Base-by-base conservation (phyloP, 306 rosid genomes). In the Myrica gale region DNA sequence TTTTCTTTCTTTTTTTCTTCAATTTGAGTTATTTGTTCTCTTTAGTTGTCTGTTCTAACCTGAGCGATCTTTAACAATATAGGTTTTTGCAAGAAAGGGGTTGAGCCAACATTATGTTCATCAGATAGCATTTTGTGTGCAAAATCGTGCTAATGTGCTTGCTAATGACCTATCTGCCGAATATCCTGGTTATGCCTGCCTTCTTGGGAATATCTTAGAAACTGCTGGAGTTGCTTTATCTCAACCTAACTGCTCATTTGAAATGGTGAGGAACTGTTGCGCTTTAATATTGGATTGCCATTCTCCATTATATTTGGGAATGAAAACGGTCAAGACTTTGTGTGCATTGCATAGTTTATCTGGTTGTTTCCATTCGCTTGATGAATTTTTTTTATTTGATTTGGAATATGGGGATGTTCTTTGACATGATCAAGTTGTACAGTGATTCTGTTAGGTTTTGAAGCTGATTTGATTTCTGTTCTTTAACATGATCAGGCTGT, bases 141-240 rank as follows among this genome's bases (percentile, higher is more conserved):
- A 89, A 76, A 86, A 84, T 76, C 84, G 86, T 76, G 88, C 83
- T 80, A 79, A 75, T 79, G 77, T 82, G 70, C 97, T 95, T 47
- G 97, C 99, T 11, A 88, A 81, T 78, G 87, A 90, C 84, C 81
- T 90, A 74, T 85, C 97, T 21, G 78, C 82, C 53, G 96, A 90
- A 73, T 83, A 87, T 77, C 97, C 99, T 79, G 86, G 93, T 78
- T 88, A 90, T 85, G 99, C 96, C 70, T 95, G 99, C 84, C 93
- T 95, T 78, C 92, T 95, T 82, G 99, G 97, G 76, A 95, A 95
- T 86, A 82, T 92, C 72, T 78, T 95, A 73, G 97, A 95, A 89
- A 84, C 89, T 79, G 90, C 93, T 42, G 90, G 92, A 68, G 77
- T 83, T 75, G 89, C 93, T 80, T 77, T 95, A 73, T 89, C 96